Base-by-base conservation (phyloP, 257 asterid genomes). In the Henckelia pumila region DNA sequence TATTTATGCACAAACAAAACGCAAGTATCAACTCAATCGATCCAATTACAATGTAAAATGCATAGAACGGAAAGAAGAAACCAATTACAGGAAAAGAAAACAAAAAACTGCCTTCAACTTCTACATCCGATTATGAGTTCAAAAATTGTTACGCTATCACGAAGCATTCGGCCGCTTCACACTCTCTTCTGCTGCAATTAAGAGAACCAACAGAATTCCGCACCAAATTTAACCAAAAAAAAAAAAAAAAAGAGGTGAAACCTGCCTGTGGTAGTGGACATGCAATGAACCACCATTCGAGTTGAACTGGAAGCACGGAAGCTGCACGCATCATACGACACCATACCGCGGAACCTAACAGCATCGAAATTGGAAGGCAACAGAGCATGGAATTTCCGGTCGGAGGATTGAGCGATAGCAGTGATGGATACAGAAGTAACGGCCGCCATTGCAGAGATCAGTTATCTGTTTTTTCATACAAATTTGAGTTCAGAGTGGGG, bases 271-370 rank as follows among this genome's bases (percentile, higher is more conserved):
- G 71, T 30, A 63, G 92, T 22, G 69, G 89, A 79, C 89, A 79
- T 76, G 87, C 98, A 89, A 23, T 75, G 90, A 70, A 92, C 81
- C 14, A 81, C 75, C 81, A 74, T 65, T 59, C 83, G 86, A 68
- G 85, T 67, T 28, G 81, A 63, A 71, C 73, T 72, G 53, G 70
- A 58, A 65, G 75, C 63, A n/a, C 84, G 85, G 37, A 75, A 70
- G 56, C 32, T 76, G 58, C 29, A 84, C 61, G 79, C 77, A 68
- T 29, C 77, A 64, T 70, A 75, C 73, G 78, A 69, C 71, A 37
- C 53, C 69, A 62, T 33, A 62, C 23, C 29, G 22, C 86, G 84
- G 72, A 85, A 80, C 82, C 84, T 85, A 44, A 79, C 67, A 25
- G 69, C 78, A 29, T 85, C 81, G 32, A 67, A 67, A 66, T 63